Base-by-base conservation (phyloP, 495 filamentous ascomycete genomes). In the Bathelium albidoporum region DNA sequence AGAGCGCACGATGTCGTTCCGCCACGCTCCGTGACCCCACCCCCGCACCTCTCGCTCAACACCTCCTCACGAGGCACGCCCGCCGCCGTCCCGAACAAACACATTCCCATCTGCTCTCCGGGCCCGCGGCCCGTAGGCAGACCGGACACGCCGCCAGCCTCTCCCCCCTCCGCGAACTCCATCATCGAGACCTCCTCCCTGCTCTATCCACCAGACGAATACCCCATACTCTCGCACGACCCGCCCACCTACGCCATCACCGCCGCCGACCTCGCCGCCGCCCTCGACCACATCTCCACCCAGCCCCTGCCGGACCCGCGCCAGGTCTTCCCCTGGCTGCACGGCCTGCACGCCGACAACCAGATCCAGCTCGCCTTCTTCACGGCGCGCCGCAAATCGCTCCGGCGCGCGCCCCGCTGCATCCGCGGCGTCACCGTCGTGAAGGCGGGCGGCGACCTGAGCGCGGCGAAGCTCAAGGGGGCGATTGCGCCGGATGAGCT, bases 261-360 rank as follows among this genome's bases (percentile, higher is more conserved):
- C 71, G 85, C 86, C 36, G 77, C 76, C 26, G 82, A 79, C 7
- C 79, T 97, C 34, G 82, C 83, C 20, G 82, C 85, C 12, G 89
- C 93, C 1, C 66, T 96, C 10, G 83, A 92, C 65, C 82, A 92
- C 65, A 73, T 83, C 62, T 82, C 92, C 0, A 81, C 83, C 2
- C 90, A 95, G 67, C 85, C 89, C 12, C 74, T 97, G 26, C 93
- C 94, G 10, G 88, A 95, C 64, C 86, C 95, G 1, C 79, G 83
- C 11, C 81, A 84, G 64, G 87, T 96, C 67, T 98, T 97, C 69
- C 94, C 94, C n/a, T 98, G 94, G 94, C 80, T 96, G 10, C 94
- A 98, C 77, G 94, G 94, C 24, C 76, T 97, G n/a, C 93, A 97
- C 68, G 85, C 88, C 2, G 83, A 85, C 61, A 98, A 97, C 69